Conservation (phyloP, 2,329 filamentous ascomycete genomes). For the Orbilia quercus region DNA sequence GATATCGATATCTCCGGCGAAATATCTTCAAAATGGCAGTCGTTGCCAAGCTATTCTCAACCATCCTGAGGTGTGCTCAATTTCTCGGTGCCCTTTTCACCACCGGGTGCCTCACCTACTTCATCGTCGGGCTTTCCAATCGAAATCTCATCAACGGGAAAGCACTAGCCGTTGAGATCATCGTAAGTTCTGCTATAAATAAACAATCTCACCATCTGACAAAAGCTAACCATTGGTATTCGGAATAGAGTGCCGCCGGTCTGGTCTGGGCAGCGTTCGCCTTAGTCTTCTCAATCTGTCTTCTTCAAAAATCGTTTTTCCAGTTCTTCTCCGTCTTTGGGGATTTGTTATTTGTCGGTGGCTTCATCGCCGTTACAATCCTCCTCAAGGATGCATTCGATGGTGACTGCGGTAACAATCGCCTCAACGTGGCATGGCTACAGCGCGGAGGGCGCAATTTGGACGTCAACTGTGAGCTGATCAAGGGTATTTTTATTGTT, state of each 20-base stretch:
- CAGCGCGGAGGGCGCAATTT: slow-evolving; percentile 32
- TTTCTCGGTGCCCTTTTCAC: slow-evolving; percentile 43
- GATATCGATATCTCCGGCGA: slow-evolving; percentile 1
- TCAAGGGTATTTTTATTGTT: slow-evolving; percentile 49
- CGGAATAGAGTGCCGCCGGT: slow-evolving; percentile 35
- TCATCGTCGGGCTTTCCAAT: slow-evolving; percentile 46
- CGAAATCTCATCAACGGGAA: slow-evolving; percentile 34
- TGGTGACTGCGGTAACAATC: slow-evolving; percentile 27
- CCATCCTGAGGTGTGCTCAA: slow-evolving; percentile 27
- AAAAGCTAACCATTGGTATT: slow-evolving; percentile 9
- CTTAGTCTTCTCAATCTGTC: slow-evolving; percentile 54
- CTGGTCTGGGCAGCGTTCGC: slow-evolving; percentile 48
- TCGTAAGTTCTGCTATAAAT: slow-evolving; percentile 21
- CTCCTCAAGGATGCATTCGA: slow-evolving; percentile 48
- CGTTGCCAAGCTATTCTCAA: slow-evolving; percentile 41
- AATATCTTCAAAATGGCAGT: slow-evolving; percentile 26
- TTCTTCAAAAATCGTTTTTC: slow-evolving; percentile 58
- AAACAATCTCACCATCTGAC: not conserved
- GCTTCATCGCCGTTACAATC: slow-evolving; percentile 56
- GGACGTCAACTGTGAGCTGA: slow-evolving; percentile 33
- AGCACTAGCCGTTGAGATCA: slow-evolving; percentile 47
- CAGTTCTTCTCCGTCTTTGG: slow-evolving; percentile 52
- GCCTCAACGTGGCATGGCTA: slow-evolving; percentile 26
- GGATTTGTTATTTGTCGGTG: slow-evolving; percentile 54
- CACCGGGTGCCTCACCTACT: slow-evolving; percentile 40